Evolutionary conservation across 331 rosid genomes (phyloP), one percentile per base, ranked within the genome.

Genomic region (Malus hybrid): DNA sequence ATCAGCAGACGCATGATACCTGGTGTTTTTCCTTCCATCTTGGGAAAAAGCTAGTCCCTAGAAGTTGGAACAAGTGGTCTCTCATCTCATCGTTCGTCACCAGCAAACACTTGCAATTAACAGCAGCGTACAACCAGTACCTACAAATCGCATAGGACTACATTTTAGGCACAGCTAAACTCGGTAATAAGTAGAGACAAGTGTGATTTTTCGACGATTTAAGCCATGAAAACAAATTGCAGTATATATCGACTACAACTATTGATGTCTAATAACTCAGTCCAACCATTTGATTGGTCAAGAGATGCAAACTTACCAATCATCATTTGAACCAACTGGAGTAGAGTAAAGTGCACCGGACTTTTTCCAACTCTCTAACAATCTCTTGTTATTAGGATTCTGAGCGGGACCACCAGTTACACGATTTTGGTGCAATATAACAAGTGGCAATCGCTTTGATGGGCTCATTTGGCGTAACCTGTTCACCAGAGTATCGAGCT

Each of bases 21-120:
- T 94, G 98, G 80, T 94, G 97, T 48, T 84, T 94, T 88, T 94
- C 95, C 89, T 94, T 94, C 98, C 98, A 94, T 81, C 93, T 88
- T 2, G 97, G 96, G 67, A 94, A 94, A 83, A 94, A 94, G 83
- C 71, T 90, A 44, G 90, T 90, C 70, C 98, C 98, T 31, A 91
- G 76, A 67, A 93, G 85, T 86, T 90, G 97, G 84, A 93, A 93
- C 75, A 91, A 84, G 81, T 91, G 98, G 73, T 94, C 98, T 79
- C 98, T 85, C 98, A 94, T 94, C 87, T 94, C 97, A 48, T 94
- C 98, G 48, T 94, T 90, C 19, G 97, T 93, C 84, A 91, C 79
- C 80, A 91, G 69, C 66, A 94, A 84, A 86, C 95, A 83, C 75
- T 91, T 90, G 79, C 79, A 82, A 44, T 85, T 86, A 70, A 94